phyloP scores from a whole-genome alignment of 2,329 filamentous ascomycete species.

The Trichoderma gracile region DNA sequence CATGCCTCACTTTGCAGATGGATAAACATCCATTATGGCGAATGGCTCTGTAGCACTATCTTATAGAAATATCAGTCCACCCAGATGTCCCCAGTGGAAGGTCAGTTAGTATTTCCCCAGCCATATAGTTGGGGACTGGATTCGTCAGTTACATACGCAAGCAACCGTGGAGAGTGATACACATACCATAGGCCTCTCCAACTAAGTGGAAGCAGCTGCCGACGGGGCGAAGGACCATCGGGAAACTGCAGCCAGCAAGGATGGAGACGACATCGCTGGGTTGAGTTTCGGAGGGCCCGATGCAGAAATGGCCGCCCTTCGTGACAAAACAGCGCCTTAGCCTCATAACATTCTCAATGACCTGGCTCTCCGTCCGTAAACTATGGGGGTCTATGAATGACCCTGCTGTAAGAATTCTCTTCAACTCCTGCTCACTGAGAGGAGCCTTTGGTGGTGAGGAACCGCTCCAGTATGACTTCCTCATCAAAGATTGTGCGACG shows the following conservation, averaged over 20 bases:
- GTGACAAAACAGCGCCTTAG: background rate
- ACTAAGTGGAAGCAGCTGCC: background rate
- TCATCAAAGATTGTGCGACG: background rate
- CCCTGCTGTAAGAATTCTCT: background rate
- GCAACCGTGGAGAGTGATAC: background rate
- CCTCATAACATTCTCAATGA: constrained; percentile 4
- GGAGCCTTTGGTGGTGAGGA: background rate
- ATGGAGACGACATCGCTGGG: background rate
- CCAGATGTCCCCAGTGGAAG: background rate
- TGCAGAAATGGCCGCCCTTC: background rate
- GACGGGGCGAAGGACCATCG: background rate
- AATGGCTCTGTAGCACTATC: background rate
- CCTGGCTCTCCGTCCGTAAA: background rate
- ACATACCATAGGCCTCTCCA: constrained; percentile 6
- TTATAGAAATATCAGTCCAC: background rate
- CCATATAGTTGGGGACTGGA: background rate
- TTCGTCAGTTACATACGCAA: background rate
- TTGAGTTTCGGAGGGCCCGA: background rate
- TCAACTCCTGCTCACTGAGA: background rate
- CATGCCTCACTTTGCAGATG: too few relatives aligned
- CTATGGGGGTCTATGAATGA: background rate
- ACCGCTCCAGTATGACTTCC: background rate
- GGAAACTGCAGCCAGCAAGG: background rate
- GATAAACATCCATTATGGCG: background rate
- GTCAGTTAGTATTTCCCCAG: background rate